A percentile compares a stretch with the other conserved stretches of the same genome.
Conservation (phyloP, 2,329 filamentous ascomycete species). For the Magnaporthiopsis rhizophila region DNA sequence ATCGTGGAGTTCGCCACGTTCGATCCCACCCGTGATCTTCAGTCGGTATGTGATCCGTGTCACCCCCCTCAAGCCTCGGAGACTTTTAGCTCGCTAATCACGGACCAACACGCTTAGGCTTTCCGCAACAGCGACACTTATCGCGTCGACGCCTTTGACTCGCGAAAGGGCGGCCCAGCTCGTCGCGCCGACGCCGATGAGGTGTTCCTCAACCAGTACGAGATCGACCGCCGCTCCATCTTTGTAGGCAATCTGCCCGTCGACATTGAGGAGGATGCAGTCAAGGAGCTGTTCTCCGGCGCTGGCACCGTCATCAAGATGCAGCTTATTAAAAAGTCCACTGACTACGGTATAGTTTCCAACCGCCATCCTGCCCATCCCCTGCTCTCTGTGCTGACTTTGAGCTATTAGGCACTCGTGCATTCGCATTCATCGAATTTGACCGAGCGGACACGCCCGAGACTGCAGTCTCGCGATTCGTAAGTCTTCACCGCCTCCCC, state of each 20-base stretch:
- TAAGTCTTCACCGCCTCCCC: neutral
- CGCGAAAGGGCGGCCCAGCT: slow-evolving; percentile 20
- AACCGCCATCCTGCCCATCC: slow-evolving; percentile 3
- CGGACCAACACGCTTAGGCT: slow-evolving; percentile 16
- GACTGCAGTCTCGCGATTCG: slow-evolving; percentile 1
- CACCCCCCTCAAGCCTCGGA: neutral
- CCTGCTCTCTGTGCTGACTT: neutral
- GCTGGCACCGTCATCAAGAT: slow-evolving; percentile 21
- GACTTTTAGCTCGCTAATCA: slow-evolving; percentile 7
- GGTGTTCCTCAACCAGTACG: slow-evolving; percentile 22
- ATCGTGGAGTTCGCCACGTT: slow-evolving; percentile 43
- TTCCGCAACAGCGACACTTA: slow-evolving; percentile 25
- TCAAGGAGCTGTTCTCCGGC: slow-evolving; percentile 17
- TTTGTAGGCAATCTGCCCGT: slow-evolving; percentile 24
- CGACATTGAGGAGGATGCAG: slow-evolving; percentile 16
- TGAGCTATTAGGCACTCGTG: slow-evolving; percentile 7
- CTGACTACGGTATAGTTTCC: slow-evolving; percentile 12
- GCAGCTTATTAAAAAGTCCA: slow-evolving; percentile 21
- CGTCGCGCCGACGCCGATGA: slow-evolving; percentile 19
- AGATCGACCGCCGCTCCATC: slow-evolving; percentile 26
- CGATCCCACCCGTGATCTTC: slow-evolving; percentile 40
- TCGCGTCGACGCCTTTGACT: slow-evolving; percentile 23
- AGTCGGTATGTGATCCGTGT: slow-evolving; percentile 30
- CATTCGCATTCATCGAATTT: slow-evolving; percentile 23
- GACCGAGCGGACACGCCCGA: slow-evolving; percentile 14